Base-by-base conservation (phyloP, 2,329 filamentous ascomycete species). In the Canariomyces notabilis region DNA sequence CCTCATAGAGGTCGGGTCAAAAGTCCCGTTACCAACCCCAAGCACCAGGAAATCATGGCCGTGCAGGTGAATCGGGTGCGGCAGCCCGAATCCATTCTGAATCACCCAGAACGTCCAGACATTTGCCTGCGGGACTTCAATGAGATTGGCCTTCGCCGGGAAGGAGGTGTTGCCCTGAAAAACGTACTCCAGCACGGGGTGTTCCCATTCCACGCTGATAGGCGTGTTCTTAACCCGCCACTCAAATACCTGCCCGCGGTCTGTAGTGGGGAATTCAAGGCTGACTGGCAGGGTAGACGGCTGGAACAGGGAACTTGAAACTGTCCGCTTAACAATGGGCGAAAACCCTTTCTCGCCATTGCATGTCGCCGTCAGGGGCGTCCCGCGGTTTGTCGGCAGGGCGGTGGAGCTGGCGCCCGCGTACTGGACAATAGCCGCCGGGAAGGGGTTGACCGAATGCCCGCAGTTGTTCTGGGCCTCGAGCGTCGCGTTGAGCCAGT, bases 341-440 rank as follows among this genome's bases (percentile, higher is more conserved):
- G 41, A n/a, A 40, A 57, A 59, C 4, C 49, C 49, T 6, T 42
- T 50, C 23, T 56, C 48, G 47, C 55, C 57, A 9, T 34, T 40
- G 47, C 57, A 59, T 33, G 42, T 48, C 16, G 52, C 47, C 1
- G 55, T 51, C 8, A 58, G 26, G 18, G 54, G 37, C 19, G 58
- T 61, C 21, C 68, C 68, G 0, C 48, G 48, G 40, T 59, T 54
- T 5, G 61, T 65, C 2, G 67, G 49, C 2, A 51, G 40, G 9
- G 50, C 52, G 3, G 53, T 54, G 20, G 44, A 39, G 2, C 59
- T 38, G 12, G 65, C 64, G 20, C 63, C 65, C 0, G 58, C 56
- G 54, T 72, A 72, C 37, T 57, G 59, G 53, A 71, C 61, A 46
- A 72, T 65, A 37, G 65, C 62, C 0, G 69, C 69, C 0, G 68